Percentiles rank a stretch among this genome's conserved stretches.
Evolutionary conservation across 441 rosid genomes (phyloP).

Genomic region (Gossypium trilobum): DNA sequence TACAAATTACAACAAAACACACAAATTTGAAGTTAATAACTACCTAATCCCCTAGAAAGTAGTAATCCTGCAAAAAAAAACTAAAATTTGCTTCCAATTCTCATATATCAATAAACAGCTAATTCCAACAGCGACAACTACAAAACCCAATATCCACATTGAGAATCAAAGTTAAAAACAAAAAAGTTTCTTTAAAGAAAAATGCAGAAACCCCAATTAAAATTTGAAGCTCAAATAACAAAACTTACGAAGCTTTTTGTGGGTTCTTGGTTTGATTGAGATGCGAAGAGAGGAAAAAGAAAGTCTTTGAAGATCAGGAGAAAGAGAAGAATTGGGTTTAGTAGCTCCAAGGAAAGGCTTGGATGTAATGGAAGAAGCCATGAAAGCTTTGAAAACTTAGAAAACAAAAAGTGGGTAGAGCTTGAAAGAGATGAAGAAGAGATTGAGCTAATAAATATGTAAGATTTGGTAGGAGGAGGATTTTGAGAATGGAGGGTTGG

Average conservation of each 20-base stretch:
- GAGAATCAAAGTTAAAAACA: background rate
- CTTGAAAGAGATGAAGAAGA: conserved; percentile 9
- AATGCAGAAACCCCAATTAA: background rate
- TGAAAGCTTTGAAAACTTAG: conserved; percentile 9
- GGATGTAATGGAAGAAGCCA: conserved; percentile 56
- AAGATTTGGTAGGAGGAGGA: conserved; percentile 7
- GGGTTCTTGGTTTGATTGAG: conserved; percentile 40
- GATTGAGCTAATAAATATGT: background rate
- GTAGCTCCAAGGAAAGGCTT: conserved; percentile 48
- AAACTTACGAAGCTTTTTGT: conserved; percentile 59
- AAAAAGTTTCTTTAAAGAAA: background rate
- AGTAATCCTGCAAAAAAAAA: background rate
- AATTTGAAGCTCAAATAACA: background rate
- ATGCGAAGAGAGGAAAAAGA: conserved; percentile 43
- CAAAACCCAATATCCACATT: background rate
- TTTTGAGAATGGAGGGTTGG: conserved; percentile 15
- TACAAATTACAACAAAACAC: background rate
- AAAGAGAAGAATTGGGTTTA: conserved; percentile 22
- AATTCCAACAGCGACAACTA: background rate
- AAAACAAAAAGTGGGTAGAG: background rate
- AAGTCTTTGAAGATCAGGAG: conserved; percentile 41
- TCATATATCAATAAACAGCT: background rate
- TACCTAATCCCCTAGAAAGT: background rate
- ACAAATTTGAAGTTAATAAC: background rate
- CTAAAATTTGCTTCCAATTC: background rate